phyloP scores from a whole-genome alignment of 2,329 filamentous ascomycete species.

The Pyricularia sp. region DNA sequence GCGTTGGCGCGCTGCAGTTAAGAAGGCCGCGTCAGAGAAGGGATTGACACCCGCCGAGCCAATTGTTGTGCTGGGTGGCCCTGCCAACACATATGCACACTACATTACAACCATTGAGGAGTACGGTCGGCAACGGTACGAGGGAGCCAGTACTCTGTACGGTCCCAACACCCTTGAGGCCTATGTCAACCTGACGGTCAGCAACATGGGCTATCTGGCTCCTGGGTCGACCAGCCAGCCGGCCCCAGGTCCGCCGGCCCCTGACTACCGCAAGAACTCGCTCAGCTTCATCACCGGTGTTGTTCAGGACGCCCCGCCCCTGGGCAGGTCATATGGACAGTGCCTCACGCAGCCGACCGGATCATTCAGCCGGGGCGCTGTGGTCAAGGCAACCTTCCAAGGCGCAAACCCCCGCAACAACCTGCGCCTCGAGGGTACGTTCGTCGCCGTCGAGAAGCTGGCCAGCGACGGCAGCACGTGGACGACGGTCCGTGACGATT shows the following conservation, averaged over 20 bases:
- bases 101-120: conserved; percentile 75
- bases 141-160: conserved; percentile 88
- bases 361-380: conserved; percentile 46
- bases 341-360: conserved; percentile 43
- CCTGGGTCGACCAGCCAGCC: conserved; percentile 31
- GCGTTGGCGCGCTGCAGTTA: conserved; percentile 69
- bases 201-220: conserved; percentile 57
- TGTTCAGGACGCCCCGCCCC: conserved; percentile 58
- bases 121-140: conserved; percentile 78
- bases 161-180: conserved; percentile 75
- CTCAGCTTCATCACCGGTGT: conserved; percentile 75
- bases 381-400: conserved; percentile 60
- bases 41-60: conserved; percentile 40
- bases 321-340: conserved; percentile 59
- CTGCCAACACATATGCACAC: conserved; percentile 84
- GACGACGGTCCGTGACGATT: conserved; percentile 61
- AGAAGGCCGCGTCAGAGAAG: conserved; percentile 33
- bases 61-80: conserved; percentile 76
- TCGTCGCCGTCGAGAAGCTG: conserved; percentile 62
- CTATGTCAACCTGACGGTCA: conserved; percentile 79
- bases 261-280: conserved; percentile 68
- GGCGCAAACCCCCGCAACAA: conserved; percentile 87
- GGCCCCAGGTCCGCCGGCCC: conserved; percentile 54
- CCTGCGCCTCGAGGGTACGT: conserved; percentile 67
- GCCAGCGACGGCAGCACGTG: conserved; percentile 37